Percentiles rank a stretch among this genome's conserved stretches.
These are phyloP conservation scores for Neofusicoccum kwambonambiense DNA, from an alignment of 2,329 filamentous ascomycete species.

Conservation along the genomic window DNA sequence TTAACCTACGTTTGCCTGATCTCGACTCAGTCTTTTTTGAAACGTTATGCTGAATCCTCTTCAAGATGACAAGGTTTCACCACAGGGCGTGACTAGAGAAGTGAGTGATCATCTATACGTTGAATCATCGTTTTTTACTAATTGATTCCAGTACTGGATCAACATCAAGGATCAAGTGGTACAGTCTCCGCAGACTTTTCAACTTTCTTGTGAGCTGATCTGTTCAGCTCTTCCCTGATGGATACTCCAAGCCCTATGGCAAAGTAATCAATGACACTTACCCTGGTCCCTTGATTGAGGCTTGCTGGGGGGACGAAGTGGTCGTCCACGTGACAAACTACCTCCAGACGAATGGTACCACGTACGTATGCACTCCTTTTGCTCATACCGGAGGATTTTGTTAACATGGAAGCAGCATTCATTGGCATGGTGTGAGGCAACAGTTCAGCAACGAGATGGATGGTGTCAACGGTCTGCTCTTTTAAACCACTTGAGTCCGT, in stretches of 20 bases:
- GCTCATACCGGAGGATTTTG: background rate
- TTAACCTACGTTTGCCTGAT: background rate
- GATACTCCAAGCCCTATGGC: constrained; percentile 25
- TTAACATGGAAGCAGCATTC: constrained; percentile 21
- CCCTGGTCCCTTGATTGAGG: constrained; percentile 25
- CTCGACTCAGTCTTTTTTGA: background rate
- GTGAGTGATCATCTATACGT: background rate
- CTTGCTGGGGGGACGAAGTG: constrained; percentile 26
- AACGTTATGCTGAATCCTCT: background rate
- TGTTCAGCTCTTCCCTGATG: constrained; percentile 23
- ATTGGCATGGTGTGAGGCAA: constrained; percentile 36
- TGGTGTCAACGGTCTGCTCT: constrained; percentile 26
- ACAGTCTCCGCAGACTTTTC: background rate
- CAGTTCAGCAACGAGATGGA: constrained; percentile 34
- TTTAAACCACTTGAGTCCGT: background rate
- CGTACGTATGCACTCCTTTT: background rate
- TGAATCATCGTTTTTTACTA: background rate
- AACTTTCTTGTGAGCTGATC: background rate
- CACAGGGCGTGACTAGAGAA: constrained; percentile 17
- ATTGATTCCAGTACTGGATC: constrained; percentile 17
- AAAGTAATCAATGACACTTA: constrained; percentile 27
- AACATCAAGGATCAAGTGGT: constrained; percentile 16
- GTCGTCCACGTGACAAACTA: constrained; percentile 10
- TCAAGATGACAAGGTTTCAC: constrained; percentile 18
- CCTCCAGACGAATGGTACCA: constrained; percentile 7